A percentile compares a stretch with the other conserved stretches of the same genome.
Evolutionary conservation across 1,284 basidiomycete genomes (phyloP).

Genomic region (Pseudozyma tsukubaensis): DNA sequence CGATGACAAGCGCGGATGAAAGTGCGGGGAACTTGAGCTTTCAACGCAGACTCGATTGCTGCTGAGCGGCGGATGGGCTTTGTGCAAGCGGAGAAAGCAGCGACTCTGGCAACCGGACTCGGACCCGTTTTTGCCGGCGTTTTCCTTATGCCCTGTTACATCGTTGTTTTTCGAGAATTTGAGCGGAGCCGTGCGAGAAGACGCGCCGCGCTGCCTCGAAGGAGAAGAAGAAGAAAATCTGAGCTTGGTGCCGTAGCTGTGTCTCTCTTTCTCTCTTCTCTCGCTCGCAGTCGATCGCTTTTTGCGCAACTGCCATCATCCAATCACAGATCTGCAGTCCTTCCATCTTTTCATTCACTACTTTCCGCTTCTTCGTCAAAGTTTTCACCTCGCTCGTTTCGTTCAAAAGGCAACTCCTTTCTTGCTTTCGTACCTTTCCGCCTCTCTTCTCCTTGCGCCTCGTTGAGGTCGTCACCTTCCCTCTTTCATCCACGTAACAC

Average conservation of each 20-base stretch:
- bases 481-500: background rate
- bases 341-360: slow-evolving; percentile 3
- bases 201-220: background rate
- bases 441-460: slow-evolving; percentile 16
- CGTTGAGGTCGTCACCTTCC: slow-evolving; percentile 28
- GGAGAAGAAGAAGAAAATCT: background rate
- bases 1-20: background rate
- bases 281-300: slow-evolving; percentile 26
- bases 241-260: background rate
- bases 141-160: slow-evolving; percentile 4
- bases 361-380: slow-evolving; percentile 8
- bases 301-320: slow-evolving; percentile 26
- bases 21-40: slow-evolving; percentile 39
- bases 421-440: slow-evolving; percentile 4
- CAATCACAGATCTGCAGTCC: slow-evolving; percentile 24
- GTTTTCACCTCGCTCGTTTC: slow-evolving; percentile 11
- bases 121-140: slow-evolving; percentile 26
- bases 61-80: no score
- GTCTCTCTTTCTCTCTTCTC: no score
- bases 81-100: no score
- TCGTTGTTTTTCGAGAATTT: background rate
- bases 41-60: slow-evolving; percentile 19
- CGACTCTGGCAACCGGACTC: slow-evolving; percentile 28
- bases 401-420: slow-evolving; percentile 1
- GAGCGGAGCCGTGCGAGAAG: slow-evolving; percentile 35